Conservation (phyloP, 2,329 filamentous ascomycete genomes). For the Ceratocystis lukuohia region DNA sequence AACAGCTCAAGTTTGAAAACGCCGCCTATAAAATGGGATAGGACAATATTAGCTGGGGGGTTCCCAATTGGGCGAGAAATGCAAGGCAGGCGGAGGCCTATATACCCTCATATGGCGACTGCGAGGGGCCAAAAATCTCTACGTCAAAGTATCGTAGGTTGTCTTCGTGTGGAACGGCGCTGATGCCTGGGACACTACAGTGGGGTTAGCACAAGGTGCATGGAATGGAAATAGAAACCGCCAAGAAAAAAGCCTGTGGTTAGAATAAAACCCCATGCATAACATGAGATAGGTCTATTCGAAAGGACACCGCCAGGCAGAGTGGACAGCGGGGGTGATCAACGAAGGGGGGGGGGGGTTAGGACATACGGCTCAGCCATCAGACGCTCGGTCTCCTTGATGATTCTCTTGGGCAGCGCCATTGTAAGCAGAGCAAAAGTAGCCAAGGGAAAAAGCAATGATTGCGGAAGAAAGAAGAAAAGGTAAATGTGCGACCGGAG, state of each 20-base stretch:
- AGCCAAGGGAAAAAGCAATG: background rate
- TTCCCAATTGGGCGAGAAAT: background rate
- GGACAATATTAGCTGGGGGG: background rate
- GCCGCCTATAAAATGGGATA: conserved; percentile 38
- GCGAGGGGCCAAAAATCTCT: conserved; percentile 79
- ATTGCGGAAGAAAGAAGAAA: background rate
- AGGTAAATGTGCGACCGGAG: background rate
- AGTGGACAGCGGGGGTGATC: background rate
- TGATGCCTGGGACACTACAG: conserved; percentile 81
- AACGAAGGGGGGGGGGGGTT: background rate
- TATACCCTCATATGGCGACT: conserved; percentile 88
- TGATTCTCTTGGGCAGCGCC: conserved; percentile 88
- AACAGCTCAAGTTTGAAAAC: conserved; percentile 97
- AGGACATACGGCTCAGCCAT: conserved; percentile 83
- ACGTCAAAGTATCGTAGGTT: conserved; percentile 98
- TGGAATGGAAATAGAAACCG: background rate
- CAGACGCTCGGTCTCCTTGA: conserved; percentile 96
- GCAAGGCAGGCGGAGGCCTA: conserved; percentile 9
- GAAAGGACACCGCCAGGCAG: background rate
- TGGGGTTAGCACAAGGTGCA: background rate
- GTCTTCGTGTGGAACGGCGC: conserved; percentile 87
- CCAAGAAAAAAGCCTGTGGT: background rate
- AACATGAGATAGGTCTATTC: background rate
- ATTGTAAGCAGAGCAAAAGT: conserved; percentile 26
- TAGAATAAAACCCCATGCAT: background rate